phyloP scores from a whole-genome alignment of 1,284 basidiomycete genomes.

The Malassezia brasiliensis region DNA sequence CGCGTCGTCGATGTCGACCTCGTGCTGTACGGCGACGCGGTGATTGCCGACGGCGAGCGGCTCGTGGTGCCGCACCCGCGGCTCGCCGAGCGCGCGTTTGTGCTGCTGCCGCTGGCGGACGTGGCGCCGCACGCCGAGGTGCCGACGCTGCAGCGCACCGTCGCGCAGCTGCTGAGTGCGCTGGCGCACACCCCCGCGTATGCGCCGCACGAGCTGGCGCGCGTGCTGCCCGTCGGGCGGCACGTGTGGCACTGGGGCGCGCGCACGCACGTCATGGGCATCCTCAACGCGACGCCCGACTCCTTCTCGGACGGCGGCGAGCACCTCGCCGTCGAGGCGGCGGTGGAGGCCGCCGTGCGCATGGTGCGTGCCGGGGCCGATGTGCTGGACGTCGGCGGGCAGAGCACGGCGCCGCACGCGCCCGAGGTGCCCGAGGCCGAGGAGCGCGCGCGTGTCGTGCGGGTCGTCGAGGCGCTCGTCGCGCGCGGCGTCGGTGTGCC shows the following conservation, averaged over 20 bases:
- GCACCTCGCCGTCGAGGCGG: slow-evolving; percentile 50
- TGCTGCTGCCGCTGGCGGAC: slow-evolving; percentile 74
- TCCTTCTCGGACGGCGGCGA: slow-evolving; percentile 84
- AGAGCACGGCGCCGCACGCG: slow-evolving; percentile 55
- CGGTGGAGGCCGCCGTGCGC: slow-evolving; percentile 18
- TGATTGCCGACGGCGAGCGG: slow-evolving; percentile 60
- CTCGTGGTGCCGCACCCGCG: slow-evolving; percentile 76
- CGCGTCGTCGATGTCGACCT: slow-evolving; percentile 86
- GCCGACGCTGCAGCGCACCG: slow-evolving; percentile 32
- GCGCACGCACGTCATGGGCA: slow-evolving; percentile 74
- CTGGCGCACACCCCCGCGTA: slow-evolving; percentile 30
- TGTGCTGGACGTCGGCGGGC: slow-evolving; percentile 86
- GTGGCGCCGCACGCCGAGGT: slow-evolving; percentile 47
- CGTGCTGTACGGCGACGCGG: slow-evolving; percentile 62
- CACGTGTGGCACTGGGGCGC: slow-evolving; percentile 32
- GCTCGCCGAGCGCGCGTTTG: slow-evolving; percentile 77
- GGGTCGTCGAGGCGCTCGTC: slow-evolving; percentile 50
- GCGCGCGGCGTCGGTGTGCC: slow-evolving; percentile 50
- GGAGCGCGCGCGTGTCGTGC: slow-evolving; percentile 59
- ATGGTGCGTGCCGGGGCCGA: slow-evolving; percentile 52
- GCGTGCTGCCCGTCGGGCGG: background rate
- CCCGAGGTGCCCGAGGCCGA: slow-evolving; percentile 53
- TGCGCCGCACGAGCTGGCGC: slow-evolving; percentile 18
- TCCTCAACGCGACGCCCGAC: slow-evolving; percentile 88
- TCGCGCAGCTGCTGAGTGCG: slow-evolving; percentile 32